Conservation (phyloP, 1,284 basidiomycete genomes). For the Microstroma glucosiphilum region DNA sequence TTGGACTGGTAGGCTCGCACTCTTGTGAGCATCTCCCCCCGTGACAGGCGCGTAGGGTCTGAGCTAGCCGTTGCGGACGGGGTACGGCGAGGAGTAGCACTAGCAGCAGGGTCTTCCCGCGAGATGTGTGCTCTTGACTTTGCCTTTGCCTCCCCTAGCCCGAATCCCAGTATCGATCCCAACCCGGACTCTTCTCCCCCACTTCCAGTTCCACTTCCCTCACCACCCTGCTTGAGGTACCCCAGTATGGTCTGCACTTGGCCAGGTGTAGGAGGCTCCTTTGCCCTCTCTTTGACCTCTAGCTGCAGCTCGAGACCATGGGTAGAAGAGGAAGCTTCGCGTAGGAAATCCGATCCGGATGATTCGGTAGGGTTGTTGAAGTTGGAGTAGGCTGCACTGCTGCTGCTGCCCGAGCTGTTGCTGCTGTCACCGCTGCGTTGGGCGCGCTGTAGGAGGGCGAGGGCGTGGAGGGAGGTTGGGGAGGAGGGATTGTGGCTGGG, state of each 20-base stretch:
- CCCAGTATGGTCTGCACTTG: neutral
- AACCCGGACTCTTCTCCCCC: too few relatives aligned
- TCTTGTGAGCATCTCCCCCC: too few relatives aligned
- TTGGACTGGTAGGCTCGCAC: too few relatives aligned
- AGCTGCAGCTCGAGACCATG: neutral
- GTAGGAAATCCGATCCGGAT: neutral
- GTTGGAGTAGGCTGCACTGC: constrained; percentile 1
- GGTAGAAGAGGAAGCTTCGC: neutral
- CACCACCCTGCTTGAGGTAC: neutral
- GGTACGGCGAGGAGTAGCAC: neutral
- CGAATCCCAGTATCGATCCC: too few relatives aligned
- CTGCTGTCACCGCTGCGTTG: neutral
- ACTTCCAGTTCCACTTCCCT: too few relatives aligned
- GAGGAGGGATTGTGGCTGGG: neutral
- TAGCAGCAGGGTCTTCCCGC: neutral
- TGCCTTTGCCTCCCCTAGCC: too few relatives aligned
- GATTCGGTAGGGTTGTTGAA: too few relatives aligned
- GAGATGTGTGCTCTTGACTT: too few relatives aligned
- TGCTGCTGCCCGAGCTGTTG: too few relatives aligned
- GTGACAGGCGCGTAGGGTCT: too few relatives aligned
- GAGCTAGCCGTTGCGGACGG: neutral
- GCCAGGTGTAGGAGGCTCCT: neutral
- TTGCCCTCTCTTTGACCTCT: neutral
- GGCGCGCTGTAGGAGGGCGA: neutral
- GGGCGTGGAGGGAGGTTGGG: neutral